Evolutionary conservation across 805 yeast species (phyloP).

Genomic region (Candida peoriensis): DNA sequence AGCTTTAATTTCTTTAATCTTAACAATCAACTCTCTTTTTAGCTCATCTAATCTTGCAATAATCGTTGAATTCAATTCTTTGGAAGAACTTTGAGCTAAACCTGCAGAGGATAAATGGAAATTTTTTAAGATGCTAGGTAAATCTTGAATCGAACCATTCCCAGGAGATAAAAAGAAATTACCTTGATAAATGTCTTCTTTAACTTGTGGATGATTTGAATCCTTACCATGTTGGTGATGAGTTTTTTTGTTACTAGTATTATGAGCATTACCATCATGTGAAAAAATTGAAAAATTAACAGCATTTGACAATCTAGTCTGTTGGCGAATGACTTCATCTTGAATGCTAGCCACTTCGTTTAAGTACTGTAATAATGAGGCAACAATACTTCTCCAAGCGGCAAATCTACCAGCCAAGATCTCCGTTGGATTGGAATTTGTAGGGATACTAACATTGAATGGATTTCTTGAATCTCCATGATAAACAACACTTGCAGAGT

Average conservation of each 20-base stretch:
- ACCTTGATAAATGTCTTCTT: slow-evolving; percentile 12
- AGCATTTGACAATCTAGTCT: slow-evolving; percentile 74
- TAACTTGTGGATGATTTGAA: too few relatives aligned
- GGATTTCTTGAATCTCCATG: slow-evolving; percentile 43
- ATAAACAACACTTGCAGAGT: too few relatives aligned
- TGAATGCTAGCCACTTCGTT: slow-evolving; percentile 79
- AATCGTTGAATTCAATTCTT: slow-evolving; percentile 55
- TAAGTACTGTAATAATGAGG: slow-evolving; percentile 68
- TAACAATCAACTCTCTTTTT: slow-evolving; percentile 70
- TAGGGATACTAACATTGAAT: slow-evolving; percentile 45
- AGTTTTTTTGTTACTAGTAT: background rate
- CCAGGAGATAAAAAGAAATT: slow-evolving; percentile 72
- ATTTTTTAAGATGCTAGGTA: slow-evolving; percentile 66
- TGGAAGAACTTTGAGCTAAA: slow-evolving; percentile 51
- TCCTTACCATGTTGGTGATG: slow-evolving; percentile 17
- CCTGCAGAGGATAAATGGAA: slow-evolving; percentile 58
- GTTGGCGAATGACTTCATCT: slow-evolving; percentile 84
- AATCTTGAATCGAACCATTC: slow-evolving; percentile 74
- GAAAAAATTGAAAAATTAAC: slow-evolving; percentile 40
- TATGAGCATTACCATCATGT: slow-evolving; percentile 1
- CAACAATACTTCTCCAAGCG: slow-evolving; percentile 80
- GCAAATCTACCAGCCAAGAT: slow-evolving; percentile 76
- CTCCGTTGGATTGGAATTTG: slow-evolving; percentile 76
- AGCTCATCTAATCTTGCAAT: slow-evolving; percentile 65
- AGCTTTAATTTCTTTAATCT: slow-evolving; percentile 82